phyloP scores from a whole-genome alignment of 2,329 filamentous ascomycete species.

The Proliferodiscus dingleyae region DNA sequence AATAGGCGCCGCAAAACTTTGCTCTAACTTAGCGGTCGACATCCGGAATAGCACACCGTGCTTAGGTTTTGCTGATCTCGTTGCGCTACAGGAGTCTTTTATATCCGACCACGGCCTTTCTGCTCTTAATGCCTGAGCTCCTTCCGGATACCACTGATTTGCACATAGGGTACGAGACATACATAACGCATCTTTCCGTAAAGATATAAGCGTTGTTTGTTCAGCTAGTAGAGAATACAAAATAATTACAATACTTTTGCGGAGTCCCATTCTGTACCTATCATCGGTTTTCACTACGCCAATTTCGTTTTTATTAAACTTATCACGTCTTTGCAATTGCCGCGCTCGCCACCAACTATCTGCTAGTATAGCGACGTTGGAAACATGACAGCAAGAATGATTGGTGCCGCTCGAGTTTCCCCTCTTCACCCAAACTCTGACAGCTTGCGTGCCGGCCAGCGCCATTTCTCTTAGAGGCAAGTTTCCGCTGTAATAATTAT shows the following conservation, averaged over 20 bases:
- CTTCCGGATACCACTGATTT: constrained; percentile 25
- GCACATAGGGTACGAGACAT: constrained; percentile 25
- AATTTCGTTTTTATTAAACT: neutral
- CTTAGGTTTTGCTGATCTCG: constrained; percentile 27
- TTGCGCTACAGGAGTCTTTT: constrained; percentile 21
- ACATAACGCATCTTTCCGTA: constrained; percentile 12
- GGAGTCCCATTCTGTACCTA: constrained; percentile 1
- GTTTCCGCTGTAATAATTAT: too few species aligned
- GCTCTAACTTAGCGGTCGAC: neutral
- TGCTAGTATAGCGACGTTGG: too few species aligned
- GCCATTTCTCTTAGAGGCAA: too few species aligned
- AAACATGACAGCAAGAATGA: too few species aligned
- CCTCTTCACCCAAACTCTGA: too few species aligned
- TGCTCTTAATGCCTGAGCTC: constrained; percentile 11
- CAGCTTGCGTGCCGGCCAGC: too few species aligned
- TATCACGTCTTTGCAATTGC: too few species aligned
- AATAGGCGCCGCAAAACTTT: too few species aligned
- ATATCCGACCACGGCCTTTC: constrained; percentile 4
- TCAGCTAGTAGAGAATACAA: constrained; percentile 17
- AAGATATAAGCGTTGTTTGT: neutral
- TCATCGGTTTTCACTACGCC: neutral
- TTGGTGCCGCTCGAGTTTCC: too few species aligned
- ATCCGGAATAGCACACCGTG: constrained; percentile 1
- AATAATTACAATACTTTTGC: neutral
- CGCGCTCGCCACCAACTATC: too few species aligned